A percentile compares a stretch with the other conserved stretches of the same genome.
Conservation (phyloP, 208 protist genomes). For the Willaertia magna region DNA sequence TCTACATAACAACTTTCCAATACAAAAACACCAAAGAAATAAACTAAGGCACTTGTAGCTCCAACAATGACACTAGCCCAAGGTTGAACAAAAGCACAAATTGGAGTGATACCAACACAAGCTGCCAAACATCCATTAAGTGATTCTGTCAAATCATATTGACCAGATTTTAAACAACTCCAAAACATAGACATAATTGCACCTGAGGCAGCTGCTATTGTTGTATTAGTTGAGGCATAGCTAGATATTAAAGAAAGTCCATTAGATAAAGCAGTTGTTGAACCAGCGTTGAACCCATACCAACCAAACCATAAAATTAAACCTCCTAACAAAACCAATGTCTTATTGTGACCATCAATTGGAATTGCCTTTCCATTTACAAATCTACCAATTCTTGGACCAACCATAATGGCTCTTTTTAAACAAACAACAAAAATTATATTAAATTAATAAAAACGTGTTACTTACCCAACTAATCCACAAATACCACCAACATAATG, state of each 20-base stretch:
- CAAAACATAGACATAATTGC: not conserved
- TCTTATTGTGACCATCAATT: not conserved
- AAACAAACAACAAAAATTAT: no score
- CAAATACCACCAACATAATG: conserved; percentile 18
- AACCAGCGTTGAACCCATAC: conserved; percentile 13
- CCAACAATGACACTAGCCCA: conserved; percentile 24
- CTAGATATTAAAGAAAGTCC: not conserved
- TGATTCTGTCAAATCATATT: not conserved
- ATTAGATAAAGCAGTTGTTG: not conserved
- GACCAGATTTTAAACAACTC: not conserved
- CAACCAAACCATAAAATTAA: conserved; percentile 45
- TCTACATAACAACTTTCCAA: conserved; percentile 42
- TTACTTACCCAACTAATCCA: no score
- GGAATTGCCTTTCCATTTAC: not conserved
- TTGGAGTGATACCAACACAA: conserved; percentile 24
- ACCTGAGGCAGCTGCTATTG: not conserved
- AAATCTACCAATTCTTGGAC: not conserved
- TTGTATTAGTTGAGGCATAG: not conserved
- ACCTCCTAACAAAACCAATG: not conserved
- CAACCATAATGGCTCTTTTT: not conserved
- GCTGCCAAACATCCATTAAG: conserved; percentile 30
- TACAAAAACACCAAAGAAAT: conserved; percentile 2
- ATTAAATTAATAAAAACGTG: no score
- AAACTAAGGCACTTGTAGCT: conserved; percentile 15
- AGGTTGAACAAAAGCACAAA: conserved; percentile 18